Base-by-base conservation (phyloP, 2,329 filamentous ascomycete species). In the Cordyceps cateniannulata region DNA sequence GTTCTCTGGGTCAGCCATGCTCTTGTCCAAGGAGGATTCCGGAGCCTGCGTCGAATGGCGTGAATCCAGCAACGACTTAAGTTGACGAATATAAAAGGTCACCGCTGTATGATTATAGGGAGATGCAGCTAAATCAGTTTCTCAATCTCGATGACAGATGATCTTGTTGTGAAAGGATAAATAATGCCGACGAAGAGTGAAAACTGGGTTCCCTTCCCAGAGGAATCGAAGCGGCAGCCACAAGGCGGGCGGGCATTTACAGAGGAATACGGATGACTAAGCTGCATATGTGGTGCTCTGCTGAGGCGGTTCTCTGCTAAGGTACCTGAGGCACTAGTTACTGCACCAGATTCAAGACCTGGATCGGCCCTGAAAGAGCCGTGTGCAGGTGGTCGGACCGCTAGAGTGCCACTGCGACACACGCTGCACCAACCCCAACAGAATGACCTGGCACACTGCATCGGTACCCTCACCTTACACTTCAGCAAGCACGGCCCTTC, bases 1-100 rank as follows among this genome's bases (percentile, higher is more conserved):
- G 67, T 90, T 90, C 70, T 93, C 90, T 58, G 83, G 80, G 70
- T 95, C 91, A 52, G 90, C 85, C 90, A 93, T 95, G 68, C 42
- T 54, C 6, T 20, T 20, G 48, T 47, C 3, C n/a, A n/a, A 5
- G 7, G 1, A 59, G 2, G 38, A n/a, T 22, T 32, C 16, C 32
- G 38, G 12, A 14, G 12, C 20, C n/a, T 29, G 44, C 27, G 48
- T 38, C 14, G 27, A 38, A 47, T 18, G 18, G 57, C 14, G 6
- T 20, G 4, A 44, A 35, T 53, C 38, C 25, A 38, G 27, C 8
- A 25, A 3, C 58, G n/a, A 42, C 40, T 12, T 29, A 27, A 42
- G 24, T 2, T 20, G 29, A 12, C 8, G 10, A 24, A 27, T 20
- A 27, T 9, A 22, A 18, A 35, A 47, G 22, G 29, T 27, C 32